Conservation (phyloP, 192 early-diverging fungal species). For the Coemansia sp. region DNA sequence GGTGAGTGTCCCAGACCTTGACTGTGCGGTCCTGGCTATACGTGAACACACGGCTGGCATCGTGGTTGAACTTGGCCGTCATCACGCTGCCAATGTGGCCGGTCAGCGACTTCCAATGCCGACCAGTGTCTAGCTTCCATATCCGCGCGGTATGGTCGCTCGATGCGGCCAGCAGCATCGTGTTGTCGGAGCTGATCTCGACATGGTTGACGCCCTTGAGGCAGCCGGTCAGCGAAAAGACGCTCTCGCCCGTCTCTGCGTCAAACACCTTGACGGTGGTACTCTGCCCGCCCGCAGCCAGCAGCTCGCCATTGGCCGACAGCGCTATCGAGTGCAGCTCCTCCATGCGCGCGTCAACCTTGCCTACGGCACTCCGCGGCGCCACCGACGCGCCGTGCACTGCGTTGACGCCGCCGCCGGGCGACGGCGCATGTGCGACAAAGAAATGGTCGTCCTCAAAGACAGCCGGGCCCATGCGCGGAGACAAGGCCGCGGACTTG, state of each 20-base stretch:
- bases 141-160: conserved; percentile 88
- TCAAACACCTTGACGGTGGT: conserved; percentile 77
- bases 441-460: conserved; percentile 40
- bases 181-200: conserved; percentile 39
- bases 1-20: conserved; percentile 91
- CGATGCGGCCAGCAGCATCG: conserved; percentile 61
- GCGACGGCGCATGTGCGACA: conserved; percentile 9
- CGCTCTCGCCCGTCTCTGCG: conserved; percentile 59
- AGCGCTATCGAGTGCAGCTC: conserved; percentile 81
- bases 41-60: conserved; percentile 74
- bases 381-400: conserved; percentile 23
- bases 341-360: conserved; percentile 42
- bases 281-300: conserved; percentile 78
- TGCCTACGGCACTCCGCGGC: conserved; percentile 34
- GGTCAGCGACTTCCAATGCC: conserved; percentile 84
- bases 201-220: conserved; percentile 81
- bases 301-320: conserved; percentile 58
- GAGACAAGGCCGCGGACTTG: conserved; percentile 34
- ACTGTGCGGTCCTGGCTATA: conserved; percentile 95
- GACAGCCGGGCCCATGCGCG: conserved; percentile 12
- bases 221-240: conserved; percentile 68
- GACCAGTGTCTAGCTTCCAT: conserved; percentile 73
- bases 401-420: conserved; percentile 6
- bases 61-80: conserved; percentile 75
- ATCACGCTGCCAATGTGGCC: conserved; percentile 94